Percentiles rank a stretch among this genome's conserved stretches.
Evolutionary conservation across 495 filamentous ascomycete genomes (phyloP).

Genomic region (Aspergillus cavernicola): DNA sequence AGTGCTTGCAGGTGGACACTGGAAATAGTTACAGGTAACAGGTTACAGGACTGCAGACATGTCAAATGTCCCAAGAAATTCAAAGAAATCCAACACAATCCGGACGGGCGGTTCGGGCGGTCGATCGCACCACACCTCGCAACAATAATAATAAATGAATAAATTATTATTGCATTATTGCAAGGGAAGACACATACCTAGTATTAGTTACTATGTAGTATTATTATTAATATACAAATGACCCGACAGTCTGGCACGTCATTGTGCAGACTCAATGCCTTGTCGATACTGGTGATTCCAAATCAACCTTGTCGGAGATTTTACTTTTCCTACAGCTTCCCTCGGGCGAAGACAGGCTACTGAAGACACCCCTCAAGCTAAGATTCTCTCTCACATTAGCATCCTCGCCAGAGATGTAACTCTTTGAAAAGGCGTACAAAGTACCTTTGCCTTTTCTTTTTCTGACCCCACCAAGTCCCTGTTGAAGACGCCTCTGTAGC

Average conservation of each 20-base stretch:
- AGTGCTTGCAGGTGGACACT: constrained; percentile 5
- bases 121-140: background rate
- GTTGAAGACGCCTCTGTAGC: background rate
- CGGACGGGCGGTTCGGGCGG: constrained; percentile 21
- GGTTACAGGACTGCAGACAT: background rate
- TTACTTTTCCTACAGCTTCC: constrained; percentile 12
- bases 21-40: background rate
- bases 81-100: background rate
- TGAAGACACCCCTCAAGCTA: constrained; percentile 4
- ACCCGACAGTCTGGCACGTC: too few relatives aligned
- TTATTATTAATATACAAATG: too few relatives aligned
- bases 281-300: background rate
- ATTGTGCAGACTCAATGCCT: background rate
- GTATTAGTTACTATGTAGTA: too few relatives aligned
- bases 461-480: constrained; percentile 1
- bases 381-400: background rate
- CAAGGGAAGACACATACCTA: too few relatives aligned
- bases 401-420: background rate
- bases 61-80: constrained; percentile 11
- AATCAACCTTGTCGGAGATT: constrained; percentile 10
- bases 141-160: too few relatives aligned
- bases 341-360: constrained; percentile 1
- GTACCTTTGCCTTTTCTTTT: too few relatives aligned
- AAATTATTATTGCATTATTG: too few relatives aligned
- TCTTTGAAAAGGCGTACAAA: too few relatives aligned